phyloP scores from a whole-genome alignment of 345 rosid genomes.

The Carallia brachiata region DNA sequence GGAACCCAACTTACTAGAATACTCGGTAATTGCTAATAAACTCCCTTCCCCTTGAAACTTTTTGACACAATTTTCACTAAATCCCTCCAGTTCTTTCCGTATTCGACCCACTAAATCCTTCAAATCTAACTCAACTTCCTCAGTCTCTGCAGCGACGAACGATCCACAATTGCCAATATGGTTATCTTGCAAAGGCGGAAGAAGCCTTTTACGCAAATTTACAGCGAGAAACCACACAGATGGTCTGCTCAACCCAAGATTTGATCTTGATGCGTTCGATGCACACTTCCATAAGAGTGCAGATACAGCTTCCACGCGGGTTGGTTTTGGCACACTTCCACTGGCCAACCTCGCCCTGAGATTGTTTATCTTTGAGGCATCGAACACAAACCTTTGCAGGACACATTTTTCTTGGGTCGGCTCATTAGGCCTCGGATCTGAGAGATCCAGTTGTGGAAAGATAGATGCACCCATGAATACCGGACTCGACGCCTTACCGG shows the following conservation, averaged over 20 bases:
- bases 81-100: constrained; percentile 10
- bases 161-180: constrained; percentile 11
- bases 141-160: not conserved
- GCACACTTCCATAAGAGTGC: constrained; percentile 16
- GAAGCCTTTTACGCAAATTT: constrained; percentile 12
- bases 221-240: constrained; percentile 1
- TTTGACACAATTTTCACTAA: constrained; percentile 4
- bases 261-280: constrained; percentile 4
- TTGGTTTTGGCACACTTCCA: constrained; percentile 3
- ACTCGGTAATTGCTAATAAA: not conserved
- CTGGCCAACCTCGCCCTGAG: constrained; percentile 6
- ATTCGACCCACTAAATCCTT: not conserved
- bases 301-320: constrained; percentile 16
- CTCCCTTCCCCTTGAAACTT: not conserved
- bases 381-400: constrained; percentile 18
- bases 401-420: not conserved
- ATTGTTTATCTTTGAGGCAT: not conserved
- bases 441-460: constrained; percentile 17
- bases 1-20: not conserved
- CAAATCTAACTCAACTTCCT: not conserved
- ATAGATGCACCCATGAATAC: constrained; percentile 14
- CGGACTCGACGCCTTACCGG: not conserved
- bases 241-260: not conserved
- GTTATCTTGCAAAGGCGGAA: constrained; percentile 8
- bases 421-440: not conserved